Base-by-base conservation (phyloP, 257 asterid species). In the Nicotiana obtusifolia region DNA sequence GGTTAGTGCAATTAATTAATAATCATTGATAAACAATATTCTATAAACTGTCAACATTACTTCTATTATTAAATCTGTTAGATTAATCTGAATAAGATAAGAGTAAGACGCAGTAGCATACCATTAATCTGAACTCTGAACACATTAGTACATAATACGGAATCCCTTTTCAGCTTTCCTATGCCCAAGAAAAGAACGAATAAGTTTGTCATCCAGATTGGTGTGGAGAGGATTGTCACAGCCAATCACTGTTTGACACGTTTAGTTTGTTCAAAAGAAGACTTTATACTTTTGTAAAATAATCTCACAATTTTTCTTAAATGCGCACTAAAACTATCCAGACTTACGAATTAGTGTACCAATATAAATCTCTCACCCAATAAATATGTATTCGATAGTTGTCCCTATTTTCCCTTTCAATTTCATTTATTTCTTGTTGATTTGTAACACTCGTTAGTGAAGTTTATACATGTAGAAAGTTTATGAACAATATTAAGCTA, bases 11-110 rank as follows among this genome's bases (percentile, higher is more conserved):
- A 81, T 81, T 83, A 81, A 80, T 83, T 73, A 77, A 85, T 87
- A 88, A 86, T 88, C 77, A 88, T 86, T 88, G 69, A 44, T 65
- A 3, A 65, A 81, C 41, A 81, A 84, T 78, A 78, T 75, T 22
- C 57, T 77, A 76, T 52, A 81, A 68, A 30, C 20, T 53, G 31
- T 62, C 75, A 54, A 77, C 37, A 44, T 54, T 26, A 67, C 26
- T 44, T 16, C 35, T 35, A 60, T 60, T 77, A 30, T 17, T 59
- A 28, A 35, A 61, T 10, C 26, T 80, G 30, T 22, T 76, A 10
- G 47, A 76, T 69, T 64, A 53, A 35, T 59, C n/a, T 30, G 59
- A 17, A 83, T 47, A 75, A 83, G 61, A 83, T 44, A 73, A 41
- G 47, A 41, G 47, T 41, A 7, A 41, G 47, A 41, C 2, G 11